Conservation (phyloP, 2,329 filamentous ascomycete species). For the Penicillium verrucosum region DNA sequence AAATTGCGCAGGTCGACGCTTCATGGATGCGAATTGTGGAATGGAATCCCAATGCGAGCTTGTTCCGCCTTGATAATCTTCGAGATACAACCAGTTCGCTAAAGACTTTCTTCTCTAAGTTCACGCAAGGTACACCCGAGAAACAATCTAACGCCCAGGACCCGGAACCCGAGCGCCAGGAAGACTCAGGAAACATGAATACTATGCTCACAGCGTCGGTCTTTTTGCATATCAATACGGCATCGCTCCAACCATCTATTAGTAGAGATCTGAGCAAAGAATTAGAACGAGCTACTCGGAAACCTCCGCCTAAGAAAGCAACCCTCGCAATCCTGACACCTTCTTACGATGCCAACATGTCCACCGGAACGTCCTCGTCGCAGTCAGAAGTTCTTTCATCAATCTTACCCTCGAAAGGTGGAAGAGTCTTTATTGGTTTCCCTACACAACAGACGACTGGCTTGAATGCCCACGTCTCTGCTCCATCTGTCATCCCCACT, state of each 20-base stretch:
- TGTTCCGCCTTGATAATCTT: slow-evolving; percentile 38
- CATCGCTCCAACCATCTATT: slow-evolving; percentile 74
- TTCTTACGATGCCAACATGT: slow-evolving; percentile 76
- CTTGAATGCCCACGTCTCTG: slow-evolving; percentile 88
- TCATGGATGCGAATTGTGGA: slow-evolving; percentile 82
- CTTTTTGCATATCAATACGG: slow-evolving; percentile 84
- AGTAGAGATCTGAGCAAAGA: slow-evolving; percentile 71
- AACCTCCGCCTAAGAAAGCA: slow-evolving; percentile 85
- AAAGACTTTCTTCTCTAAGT: slow-evolving; percentile 73
- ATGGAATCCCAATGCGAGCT: slow-evolving; percentile 64
- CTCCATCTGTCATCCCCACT: slow-evolving; percentile 92
- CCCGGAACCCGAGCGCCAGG: slow-evolving; percentile 57
- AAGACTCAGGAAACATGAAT: slow-evolving; percentile 69
- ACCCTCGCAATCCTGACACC: slow-evolving; percentile 85
- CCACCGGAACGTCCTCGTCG: slow-evolving; percentile 56
- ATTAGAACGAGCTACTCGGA: slow-evolving; percentile 93
- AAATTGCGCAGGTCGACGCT: slow-evolving; percentile 89
- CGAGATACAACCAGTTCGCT: slow-evolving; percentile 58
- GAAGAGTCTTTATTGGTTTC: slow-evolving; percentile 94
- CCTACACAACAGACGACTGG: slow-evolving; percentile 97
- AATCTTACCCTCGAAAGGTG: slow-evolving; percentile 83
- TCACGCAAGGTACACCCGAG: slow-evolving; percentile 57
- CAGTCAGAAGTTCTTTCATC: slow-evolving; percentile 76
- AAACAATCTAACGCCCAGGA: slow-evolving; percentile 46
- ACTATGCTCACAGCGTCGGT: slow-evolving; percentile 71